phyloP scores from a whole-genome alignment of 352 stramenopile species.

The Saprolegnia parasitica region DNA sequence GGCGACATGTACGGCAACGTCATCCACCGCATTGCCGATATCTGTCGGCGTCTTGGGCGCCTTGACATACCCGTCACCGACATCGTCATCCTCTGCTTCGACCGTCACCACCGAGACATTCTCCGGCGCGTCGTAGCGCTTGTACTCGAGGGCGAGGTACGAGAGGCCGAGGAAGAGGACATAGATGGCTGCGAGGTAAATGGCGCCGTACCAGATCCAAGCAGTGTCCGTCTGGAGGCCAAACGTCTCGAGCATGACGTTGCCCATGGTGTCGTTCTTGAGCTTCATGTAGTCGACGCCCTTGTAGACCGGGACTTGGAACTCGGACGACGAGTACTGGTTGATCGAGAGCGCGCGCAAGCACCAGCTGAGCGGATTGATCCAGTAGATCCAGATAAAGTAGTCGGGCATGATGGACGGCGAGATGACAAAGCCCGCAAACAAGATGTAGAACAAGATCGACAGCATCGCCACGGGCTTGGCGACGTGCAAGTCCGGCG shows the following conservation, averaged over 20 bases:
- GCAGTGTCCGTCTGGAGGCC: constrained; percentile 34
- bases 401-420: constrained; percentile 30
- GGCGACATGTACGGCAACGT: neutral
- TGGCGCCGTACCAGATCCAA: constrained; percentile 33
- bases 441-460: constrained; percentile 31
- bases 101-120: neutral
- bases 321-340: constrained; percentile 21
- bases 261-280: constrained; percentile 2
- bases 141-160: constrained; percentile 32
- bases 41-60: neutral
- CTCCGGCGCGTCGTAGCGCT: neutral
- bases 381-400: constrained; percentile 31
- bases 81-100: neutral
- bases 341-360: constrained; percentile 28
- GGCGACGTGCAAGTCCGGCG: constrained; percentile 26
- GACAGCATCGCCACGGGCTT: constrained; percentile 26
- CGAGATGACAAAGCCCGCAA: constrained; percentile 33
- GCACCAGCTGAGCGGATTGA: constrained; percentile 30
- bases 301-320: constrained; percentile 28
- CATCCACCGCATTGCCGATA: neutral
- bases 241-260: constrained; percentile 34
- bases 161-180: constrained; percentile 32
- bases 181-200: constrained; percentile 30
- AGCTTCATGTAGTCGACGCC: constrained; percentile 22
- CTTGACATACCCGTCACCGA: neutral